phyloP scores from a whole-genome alignment of 2,329 filamentous ascomycete species.

The Diplocarpon rosae region DNA sequence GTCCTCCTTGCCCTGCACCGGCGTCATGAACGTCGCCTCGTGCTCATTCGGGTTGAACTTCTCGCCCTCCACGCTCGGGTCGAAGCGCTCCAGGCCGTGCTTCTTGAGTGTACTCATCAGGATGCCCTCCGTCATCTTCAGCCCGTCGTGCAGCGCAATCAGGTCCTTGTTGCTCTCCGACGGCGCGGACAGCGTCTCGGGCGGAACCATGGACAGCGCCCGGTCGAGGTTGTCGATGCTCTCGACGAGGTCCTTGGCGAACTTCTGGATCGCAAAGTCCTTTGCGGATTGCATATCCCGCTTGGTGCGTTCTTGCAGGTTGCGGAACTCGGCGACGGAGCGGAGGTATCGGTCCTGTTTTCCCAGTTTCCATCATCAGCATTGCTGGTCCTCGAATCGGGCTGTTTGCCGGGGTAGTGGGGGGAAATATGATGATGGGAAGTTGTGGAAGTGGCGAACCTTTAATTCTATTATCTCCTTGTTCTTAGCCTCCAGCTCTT shows the following conservation, averaged over 20 bases:
- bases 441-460: conserved; percentile 40
- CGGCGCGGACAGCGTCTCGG: conserved; percentile 53
- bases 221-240: conserved; percentile 96
- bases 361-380: conserved; percentile 1
- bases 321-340: conserved; percentile 91
- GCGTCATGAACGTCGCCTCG: conserved; percentile 92
- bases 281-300: conserved; percentile 80
- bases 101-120: conserved; percentile 82
- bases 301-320: conserved; percentile 88
- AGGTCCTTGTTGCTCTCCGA: conserved; percentile 56
- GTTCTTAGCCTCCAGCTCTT: conserved; percentile 61
- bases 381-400: too few relatives aligned
- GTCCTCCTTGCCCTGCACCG: conserved; percentile 77
- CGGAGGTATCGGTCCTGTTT: conserved; percentile 92
- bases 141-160: conserved; percentile 68
- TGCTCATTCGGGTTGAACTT: conserved; percentile 96
- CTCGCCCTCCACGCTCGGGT: conserved; percentile 58
- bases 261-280: conserved; percentile 89
- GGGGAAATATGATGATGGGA: conserved; percentile 1
- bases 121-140: conserved; percentile 91
- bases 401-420: background rate
- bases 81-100: conserved; percentile 85
- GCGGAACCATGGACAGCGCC: conserved; percentile 68
- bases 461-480: conserved; percentile 73
- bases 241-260: conserved; percentile 90